phyloP scores from a whole-genome alignment of 352 stramenopile species.

The Phytophthora podocarpi region DNA sequence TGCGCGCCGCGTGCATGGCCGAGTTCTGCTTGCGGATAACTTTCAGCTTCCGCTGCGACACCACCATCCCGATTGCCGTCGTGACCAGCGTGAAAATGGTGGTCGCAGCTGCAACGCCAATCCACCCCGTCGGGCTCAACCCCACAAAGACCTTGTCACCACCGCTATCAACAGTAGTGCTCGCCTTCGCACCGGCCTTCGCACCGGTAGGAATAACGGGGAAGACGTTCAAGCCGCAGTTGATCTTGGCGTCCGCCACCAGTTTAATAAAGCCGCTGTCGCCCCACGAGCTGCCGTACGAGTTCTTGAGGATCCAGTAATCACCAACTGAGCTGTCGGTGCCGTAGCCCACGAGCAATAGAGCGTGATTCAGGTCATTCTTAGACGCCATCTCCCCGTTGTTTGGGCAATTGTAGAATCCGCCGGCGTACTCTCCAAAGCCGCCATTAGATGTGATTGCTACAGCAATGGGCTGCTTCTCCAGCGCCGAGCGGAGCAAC shows the following conservation, averaged over 20 bases:
- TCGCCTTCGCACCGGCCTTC: constrained; percentile 45
- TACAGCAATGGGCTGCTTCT: constrained; percentile 74
- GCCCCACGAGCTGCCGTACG: constrained; percentile 75
- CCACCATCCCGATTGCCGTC: constrained; percentile 46
- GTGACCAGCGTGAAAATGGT: constrained; percentile 54
- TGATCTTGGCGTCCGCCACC: constrained; percentile 69
- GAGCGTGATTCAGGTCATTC: constrained; percentile 76
- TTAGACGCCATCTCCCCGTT: constrained; percentile 64
- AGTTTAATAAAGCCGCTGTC: constrained; percentile 69
- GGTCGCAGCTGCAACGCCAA: constrained; percentile 52
- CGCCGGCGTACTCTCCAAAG: constrained; percentile 74
- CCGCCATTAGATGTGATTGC: constrained; percentile 75
- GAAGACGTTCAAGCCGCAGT: constrained; percentile 84
- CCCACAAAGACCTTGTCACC: constrained; percentile 68
- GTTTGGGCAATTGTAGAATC: constrained; percentile 80
- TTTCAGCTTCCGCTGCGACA: constrained; percentile 50
- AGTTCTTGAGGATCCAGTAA: constrained; percentile 89
- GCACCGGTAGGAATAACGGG: constrained; percentile 71
- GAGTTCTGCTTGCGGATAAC: constrained; percentile 59
- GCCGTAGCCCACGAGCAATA: constrained; percentile 80
- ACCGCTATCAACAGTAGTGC: constrained; percentile 62
- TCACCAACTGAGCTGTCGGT: constrained; percentile 59
- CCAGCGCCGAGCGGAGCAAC: constrained; percentile 60
- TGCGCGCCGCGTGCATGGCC: constrained; percentile 39
- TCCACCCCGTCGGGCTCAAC: constrained; percentile 59